A percentile compares a stretch with the other conserved stretches of the same genome.
These are phyloP conservation scores for Toxicodendron radicans DNA, from an alignment of 345 rosid species.

Conservation along the genomic window DNA sequence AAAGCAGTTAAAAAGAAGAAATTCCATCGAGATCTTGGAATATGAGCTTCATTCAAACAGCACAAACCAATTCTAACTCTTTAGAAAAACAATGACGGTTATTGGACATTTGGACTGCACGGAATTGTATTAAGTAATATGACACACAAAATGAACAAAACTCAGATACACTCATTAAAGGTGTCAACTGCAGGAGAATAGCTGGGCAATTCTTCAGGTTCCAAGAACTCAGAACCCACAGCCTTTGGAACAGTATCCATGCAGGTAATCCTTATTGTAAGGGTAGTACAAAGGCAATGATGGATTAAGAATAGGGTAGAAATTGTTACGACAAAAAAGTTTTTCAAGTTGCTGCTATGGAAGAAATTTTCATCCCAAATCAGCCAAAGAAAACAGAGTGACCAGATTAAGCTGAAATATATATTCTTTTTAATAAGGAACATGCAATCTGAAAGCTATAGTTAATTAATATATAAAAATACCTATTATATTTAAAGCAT, in stretches of 20 bases:
- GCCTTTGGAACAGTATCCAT: neutral
- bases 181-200: neutral
- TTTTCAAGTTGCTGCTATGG: neutral
- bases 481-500: conserved; percentile 92
- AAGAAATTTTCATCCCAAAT: neutral
- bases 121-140: neutral
- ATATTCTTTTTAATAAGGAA: too few relatives aligned
- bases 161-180: neutral
- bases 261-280: neutral
- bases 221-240: neutral
- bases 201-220: neutral
- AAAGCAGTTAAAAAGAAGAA: neutral
- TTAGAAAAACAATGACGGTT: neutral
- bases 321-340: neutral
- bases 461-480: neutral
- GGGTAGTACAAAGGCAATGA: neutral
- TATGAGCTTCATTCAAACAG: neutral
- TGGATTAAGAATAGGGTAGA: neutral
- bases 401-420: too few relatives aligned
- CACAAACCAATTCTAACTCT: neutral
- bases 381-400: neutral
- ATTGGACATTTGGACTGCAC: neutral
- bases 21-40: neutral
- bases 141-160: neutral
- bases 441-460: too few relatives aligned